These are phyloP conservation scores for Corymbia maculata DNA, from an alignment of 345 rosid species.

Conservation along the genomic window DNA sequence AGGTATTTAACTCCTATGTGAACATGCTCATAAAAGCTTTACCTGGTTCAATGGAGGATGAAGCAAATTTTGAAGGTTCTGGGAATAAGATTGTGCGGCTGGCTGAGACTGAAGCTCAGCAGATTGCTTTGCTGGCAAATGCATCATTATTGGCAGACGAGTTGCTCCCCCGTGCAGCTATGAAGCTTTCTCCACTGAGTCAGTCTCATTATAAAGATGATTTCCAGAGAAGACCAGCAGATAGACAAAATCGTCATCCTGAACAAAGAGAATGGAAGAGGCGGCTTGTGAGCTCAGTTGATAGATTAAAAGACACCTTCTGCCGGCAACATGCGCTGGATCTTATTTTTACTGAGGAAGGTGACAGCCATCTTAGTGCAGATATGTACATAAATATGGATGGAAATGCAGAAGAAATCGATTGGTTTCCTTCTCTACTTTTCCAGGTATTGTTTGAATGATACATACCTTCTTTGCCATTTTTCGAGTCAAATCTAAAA, in stretches of 20 bases:
- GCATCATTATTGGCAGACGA: constrained; percentile 96
- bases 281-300: constrained; percentile 77
- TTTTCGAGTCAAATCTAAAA: background rate
- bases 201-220: constrained; percentile 62
- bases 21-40: constrained; percentile 85
- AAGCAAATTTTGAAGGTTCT: constrained; percentile 65
- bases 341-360: constrained; percentile 96
- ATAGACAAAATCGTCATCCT: constrained; percentile 93
- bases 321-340: constrained; percentile 98
- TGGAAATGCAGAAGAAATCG: constrained; percentile 61
- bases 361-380: constrained; percentile 86
- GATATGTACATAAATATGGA: constrained; percentile 88
- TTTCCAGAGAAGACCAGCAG: constrained; percentile 51
- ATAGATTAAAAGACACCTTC: constrained; percentile 80
- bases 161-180: constrained; percentile 95
- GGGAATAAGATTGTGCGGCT: constrained; percentile 77
- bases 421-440: constrained; percentile 83
- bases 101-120: constrained; percentile 96
- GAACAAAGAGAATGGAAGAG: constrained; percentile 99
- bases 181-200: constrained; percentile 69
- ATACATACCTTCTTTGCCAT: background rate
- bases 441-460: constrained; percentile 59
- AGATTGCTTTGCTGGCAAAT: constrained; percentile 95
- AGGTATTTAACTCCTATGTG: constrained; percentile 86
- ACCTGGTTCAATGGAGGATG: constrained; percentile 96